A percentile compares a stretch with the other conserved stretches of the same genome.
These are phyloP conservation scores for Didymella sp. DNA, from an alignment of 2,329 filamentous ascomycete species.

Conservation along the genomic window DNA sequence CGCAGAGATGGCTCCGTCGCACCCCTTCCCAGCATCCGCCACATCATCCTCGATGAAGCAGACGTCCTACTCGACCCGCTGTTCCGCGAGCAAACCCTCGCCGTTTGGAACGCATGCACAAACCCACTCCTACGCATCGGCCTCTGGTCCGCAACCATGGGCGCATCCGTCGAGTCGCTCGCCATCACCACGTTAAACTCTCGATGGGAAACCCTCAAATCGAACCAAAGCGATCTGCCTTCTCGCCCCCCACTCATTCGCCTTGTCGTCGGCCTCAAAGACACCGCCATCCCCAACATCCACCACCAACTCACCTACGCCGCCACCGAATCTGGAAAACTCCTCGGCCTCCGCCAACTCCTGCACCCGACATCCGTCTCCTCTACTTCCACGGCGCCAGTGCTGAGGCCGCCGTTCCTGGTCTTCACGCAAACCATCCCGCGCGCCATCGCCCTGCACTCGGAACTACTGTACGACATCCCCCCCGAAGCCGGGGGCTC, in stretches of 20 bases:
- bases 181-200: slow-evolving; percentile 66
- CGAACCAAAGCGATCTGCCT: slow-evolving; percentile 30
- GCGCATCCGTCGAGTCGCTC: slow-evolving; percentile 85
- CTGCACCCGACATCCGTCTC: slow-evolving; percentile 74
- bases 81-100: slow-evolving; percentile 86
- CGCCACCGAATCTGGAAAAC: slow-evolving; percentile 90
- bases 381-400: slow-evolving; percentile 53
- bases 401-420: slow-evolving; percentile 84
- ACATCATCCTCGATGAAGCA: slow-evolving; percentile 88
- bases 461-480: slow-evolving; percentile 93
- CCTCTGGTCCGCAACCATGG: slow-evolving; percentile 97
- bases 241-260: slow-evolving; percentile 68
- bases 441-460: slow-evolving; percentile 83
- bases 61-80: slow-evolving; percentile 91
- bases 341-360: slow-evolving; percentile 88
- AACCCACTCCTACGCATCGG: slow-evolving; percentile 74
- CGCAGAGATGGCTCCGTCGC: slow-evolving; percentile 55
- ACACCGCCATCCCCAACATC: slow-evolving; percentile 92
- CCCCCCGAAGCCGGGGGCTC: slow-evolving; percentile 85
- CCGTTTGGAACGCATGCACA: slow-evolving; percentile 81
- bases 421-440: slow-evolving; percentile 97
- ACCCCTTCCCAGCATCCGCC: slow-evolving; percentile 70
- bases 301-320: slow-evolving; percentile 88
- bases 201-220: slow-evolving; percentile 41
- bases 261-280: slow-evolving; percentile 93